Conservation (phyloP, 1,284 basidiomycete species). For the Malassezia nana region DNA sequence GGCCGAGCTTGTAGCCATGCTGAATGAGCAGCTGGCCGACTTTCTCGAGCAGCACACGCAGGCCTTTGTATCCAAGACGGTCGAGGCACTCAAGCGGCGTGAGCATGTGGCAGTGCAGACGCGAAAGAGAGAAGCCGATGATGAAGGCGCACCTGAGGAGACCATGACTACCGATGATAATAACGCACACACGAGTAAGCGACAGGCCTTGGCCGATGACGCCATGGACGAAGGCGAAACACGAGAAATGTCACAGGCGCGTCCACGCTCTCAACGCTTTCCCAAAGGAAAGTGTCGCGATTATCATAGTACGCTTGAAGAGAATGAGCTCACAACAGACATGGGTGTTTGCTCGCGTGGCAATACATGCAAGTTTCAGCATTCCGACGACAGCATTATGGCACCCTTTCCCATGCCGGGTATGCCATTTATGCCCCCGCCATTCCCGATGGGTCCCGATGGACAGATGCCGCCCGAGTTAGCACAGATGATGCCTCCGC, state of each 20-base stretch:
- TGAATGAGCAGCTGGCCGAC: constrained; percentile 69
- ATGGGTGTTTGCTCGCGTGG: constrained; percentile 74
- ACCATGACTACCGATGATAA: neutral
- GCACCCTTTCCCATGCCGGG: constrained; percentile 9
- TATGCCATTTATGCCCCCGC: constrained; percentile 18
- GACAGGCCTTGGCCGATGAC: constrained; percentile 4
- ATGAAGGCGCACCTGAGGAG: neutral
- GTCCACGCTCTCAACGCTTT: neutral
- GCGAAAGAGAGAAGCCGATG: constrained; percentile 9
- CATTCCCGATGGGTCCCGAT: constrained; percentile 4
- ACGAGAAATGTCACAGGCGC: constrained; percentile 5
- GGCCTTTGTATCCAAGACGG: constrained; percentile 71
- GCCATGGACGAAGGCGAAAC: neutral
- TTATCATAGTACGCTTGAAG: constrained; percentile 30
- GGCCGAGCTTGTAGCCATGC: constrained; percentile 67
- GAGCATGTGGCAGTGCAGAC: constrained; percentile 16
- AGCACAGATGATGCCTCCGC: constrained; percentile 14
- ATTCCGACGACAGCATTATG: constrained; percentile 49
- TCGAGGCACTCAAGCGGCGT: constrained; percentile 55
- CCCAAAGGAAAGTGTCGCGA: constrained; percentile 38
- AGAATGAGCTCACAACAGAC: constrained; percentile 20
- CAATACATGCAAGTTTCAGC: constrained; percentile 79
- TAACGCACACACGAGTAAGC: neutral
- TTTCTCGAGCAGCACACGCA: constrained; percentile 81
- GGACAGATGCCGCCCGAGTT: constrained; percentile 17